phyloP scores from a whole-genome alignment of 768 basidiomycete genomes.

The Boletus pseudopeckii region DNA sequence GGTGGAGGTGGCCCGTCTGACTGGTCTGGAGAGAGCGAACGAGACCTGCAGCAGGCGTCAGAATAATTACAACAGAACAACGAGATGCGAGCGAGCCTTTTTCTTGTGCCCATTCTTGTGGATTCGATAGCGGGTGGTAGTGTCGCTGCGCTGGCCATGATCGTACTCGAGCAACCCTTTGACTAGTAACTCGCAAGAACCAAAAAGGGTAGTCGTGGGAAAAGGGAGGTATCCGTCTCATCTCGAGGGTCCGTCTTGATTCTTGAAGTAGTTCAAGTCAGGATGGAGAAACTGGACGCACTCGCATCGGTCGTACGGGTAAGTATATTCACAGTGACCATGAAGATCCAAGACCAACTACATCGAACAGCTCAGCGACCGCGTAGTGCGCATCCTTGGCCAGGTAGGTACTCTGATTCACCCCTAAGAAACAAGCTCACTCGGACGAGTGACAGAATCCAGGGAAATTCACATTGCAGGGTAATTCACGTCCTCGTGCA shows the following conservation, averaged over 20 bases:
- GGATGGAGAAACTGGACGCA: constrained; percentile 51
- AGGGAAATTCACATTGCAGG: constrained; percentile 85
- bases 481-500: constrained; percentile 32
- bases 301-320: constrained; percentile 56
- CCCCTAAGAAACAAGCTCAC: neutral
- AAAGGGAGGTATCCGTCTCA: neutral
- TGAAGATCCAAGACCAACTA: neutral
- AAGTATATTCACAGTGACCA: constrained; percentile 5
- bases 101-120: constrained; percentile 42
- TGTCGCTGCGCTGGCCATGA: constrained; percentile 39
- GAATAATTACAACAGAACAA: neutral
- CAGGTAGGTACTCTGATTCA: constrained; percentile 47
- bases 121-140: constrained; percentile 19
- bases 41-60: constrained; percentile 38
- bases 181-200: neutral
- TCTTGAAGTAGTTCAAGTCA: neutral
- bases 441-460: constrained; percentile 57
- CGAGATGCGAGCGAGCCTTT: constrained; percentile 29
- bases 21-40: constrained; percentile 40
- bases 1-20: constrained; percentile 37
- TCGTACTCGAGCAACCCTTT: neutral
- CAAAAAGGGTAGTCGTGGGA: constrained; percentile 11
- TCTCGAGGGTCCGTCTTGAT: no score
- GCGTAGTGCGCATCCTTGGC: constrained; percentile 66
- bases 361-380: constrained; percentile 55